These are phyloP conservation scores for Epichloe sp. DNA, from an alignment of 2,329 filamentous ascomycete species.

Conservation along the genomic window DNA sequence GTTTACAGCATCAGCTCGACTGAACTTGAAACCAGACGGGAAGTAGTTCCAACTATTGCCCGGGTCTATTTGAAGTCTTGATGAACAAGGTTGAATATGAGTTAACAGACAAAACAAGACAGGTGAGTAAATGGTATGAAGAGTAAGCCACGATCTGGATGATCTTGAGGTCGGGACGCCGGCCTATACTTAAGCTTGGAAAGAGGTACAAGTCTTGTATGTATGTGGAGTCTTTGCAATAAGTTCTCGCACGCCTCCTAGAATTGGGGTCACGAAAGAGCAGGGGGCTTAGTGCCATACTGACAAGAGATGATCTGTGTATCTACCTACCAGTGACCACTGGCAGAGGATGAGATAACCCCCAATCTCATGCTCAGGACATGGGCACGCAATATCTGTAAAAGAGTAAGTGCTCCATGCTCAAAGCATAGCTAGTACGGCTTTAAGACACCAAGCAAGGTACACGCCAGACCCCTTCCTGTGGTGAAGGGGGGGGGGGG, in stretches of 20 bases:
- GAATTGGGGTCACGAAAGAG: not conserved
- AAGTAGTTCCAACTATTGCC: too few species aligned
- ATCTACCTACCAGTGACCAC: constrained; percentile 6
- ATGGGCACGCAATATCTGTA: constrained; percentile 1
- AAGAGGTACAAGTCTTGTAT: not conserved
- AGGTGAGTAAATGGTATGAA: not conserved
- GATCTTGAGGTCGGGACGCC: not conserved
- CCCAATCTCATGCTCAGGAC: constrained; percentile 2
- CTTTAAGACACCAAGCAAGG: constrained; percentile 2
- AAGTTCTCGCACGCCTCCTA: not conserved
- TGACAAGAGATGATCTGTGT: constrained; percentile 3
- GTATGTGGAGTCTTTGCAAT: not conserved
- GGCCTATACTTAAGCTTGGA: constrained; percentile 1
- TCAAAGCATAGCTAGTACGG: constrained; percentile 3
- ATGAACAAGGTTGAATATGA: too few species aligned
- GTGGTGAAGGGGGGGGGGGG: not conserved
- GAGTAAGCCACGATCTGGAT: not conserved
- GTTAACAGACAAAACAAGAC: not conserved
- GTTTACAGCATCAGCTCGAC: not conserved
- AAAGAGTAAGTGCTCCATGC: not conserved
- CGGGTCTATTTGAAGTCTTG: not conserved
- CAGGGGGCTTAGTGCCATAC: constrained; percentile 2
- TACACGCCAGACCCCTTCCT: not conserved
- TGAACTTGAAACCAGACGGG: not conserved
- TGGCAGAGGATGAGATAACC: constrained; percentile 6